Conservation (phyloP, 352 stramenopile genomes). For the Phytophthora cryptogea region DNA sequence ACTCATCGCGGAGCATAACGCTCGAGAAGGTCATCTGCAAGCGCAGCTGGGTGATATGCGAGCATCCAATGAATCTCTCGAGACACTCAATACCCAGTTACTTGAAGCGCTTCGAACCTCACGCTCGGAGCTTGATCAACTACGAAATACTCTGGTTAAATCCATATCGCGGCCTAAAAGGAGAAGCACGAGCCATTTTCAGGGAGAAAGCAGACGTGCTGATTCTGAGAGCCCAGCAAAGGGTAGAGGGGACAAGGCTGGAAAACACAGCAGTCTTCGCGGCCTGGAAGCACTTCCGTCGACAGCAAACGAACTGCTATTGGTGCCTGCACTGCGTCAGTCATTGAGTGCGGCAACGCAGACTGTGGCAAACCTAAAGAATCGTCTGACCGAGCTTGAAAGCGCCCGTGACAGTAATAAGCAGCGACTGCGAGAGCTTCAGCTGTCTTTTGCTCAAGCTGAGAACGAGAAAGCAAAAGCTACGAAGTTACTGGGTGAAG, state of each 20-base stretch:
- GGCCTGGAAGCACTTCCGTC: conserved; percentile 14
- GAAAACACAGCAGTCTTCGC: conserved; percentile 11
- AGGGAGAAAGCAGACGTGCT: conserved; percentile 10
- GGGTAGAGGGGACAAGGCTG: conserved; percentile 12
- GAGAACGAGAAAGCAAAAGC: conserved; percentile 50
- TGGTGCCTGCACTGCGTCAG: conserved; percentile 55
- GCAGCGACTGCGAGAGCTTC: conserved; percentile 27
- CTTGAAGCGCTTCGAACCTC: conserved; percentile 49
- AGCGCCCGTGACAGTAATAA: conserved; percentile 37
- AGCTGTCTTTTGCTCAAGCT: conserved; percentile 36
- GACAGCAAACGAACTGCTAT: conserved; percentile 20
- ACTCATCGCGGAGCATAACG: conserved; percentile 44
- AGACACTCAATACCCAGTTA: conserved; percentile 58
- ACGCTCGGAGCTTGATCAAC: conserved; percentile 47
- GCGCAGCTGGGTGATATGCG: conserved; percentile 55
- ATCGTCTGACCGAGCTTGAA: conserved; percentile 43
- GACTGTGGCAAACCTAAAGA: conserved; percentile 44
- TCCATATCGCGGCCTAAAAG: conserved; percentile 21
- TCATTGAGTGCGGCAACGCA: conserved; percentile 42
- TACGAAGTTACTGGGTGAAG: conserved; percentile 54
- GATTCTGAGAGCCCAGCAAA: conserved; percentile 1
- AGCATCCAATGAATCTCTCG: conserved; percentile 49
- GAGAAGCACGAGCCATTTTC: conserved; percentile 15
- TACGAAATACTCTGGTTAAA: conserved; percentile 58
- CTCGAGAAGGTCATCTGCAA: conserved; percentile 50